Evolutionary conservation across 2,329 filamentous ascomycete genomes (phyloP), one percentile per base, ranked within the genome.

Genomic region (Ophiocordyceps unilateralis): DNA sequence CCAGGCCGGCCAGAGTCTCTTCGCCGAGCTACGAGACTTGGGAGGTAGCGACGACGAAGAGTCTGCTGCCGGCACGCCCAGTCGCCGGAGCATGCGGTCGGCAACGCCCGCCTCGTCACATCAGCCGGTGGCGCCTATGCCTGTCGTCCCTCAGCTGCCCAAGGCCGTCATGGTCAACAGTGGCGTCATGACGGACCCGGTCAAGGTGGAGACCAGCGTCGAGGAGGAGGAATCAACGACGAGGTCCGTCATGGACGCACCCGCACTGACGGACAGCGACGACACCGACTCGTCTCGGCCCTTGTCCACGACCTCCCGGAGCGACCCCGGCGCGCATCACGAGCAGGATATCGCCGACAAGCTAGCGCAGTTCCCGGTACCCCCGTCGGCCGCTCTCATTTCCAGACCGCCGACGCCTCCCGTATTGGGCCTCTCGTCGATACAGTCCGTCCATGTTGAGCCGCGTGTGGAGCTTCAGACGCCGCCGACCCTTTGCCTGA

Each of bases 21-120:
- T 91, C 57, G 87, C 87, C 36, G 91, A 98, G 60, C 72, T 98
- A 37, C 85, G 83, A 43, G 84, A 86, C 50, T 66, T 95, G 38
- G 81, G 76, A 47, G 76, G 77, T 49, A 81, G 82, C 50, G 83
- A 85, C 48, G 83, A 85, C 46, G 81, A 85, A 46, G 80, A 81
- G 47, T 79, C 82, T 43, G 67, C 66, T 17, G 68, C 63, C 28
- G 70, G 64, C 22, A 78, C 74, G 24, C 76, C 76, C 22, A 72
- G 68, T 48, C 66, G 67, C 45, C 64, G 66, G 38, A 67, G 66
- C 46, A 52, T 61, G 20, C 66, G 67, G 38, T 68, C 63, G 17
- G 51, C 60, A 38, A 73, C 70, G 6, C 70, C 72, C 20, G 66
- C 59, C 22, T 74, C 71, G 11, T 56, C 62, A 20, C 56, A 65